A percentile compares a stretch with the other conserved stretches of the same genome.
Conservation (phyloP, 225 moss, liverwort and hornwort genomes). For the Rhytidiadelphus loreus region DNA sequence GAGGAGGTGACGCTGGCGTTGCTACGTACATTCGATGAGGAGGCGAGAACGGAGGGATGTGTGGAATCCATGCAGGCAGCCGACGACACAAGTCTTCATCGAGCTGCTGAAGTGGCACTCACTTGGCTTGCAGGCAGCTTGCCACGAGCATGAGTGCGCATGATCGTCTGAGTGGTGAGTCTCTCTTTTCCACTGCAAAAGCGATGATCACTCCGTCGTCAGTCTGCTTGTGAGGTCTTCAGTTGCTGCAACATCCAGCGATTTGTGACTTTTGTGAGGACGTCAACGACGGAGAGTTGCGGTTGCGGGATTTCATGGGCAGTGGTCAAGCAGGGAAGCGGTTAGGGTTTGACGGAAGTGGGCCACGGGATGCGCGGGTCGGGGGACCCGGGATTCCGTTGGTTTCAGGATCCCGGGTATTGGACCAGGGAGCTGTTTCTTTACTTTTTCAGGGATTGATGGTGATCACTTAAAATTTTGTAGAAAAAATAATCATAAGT, state of each 20-base stretch:
- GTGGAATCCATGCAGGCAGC: background rate
- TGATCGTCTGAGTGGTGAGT: background rate
- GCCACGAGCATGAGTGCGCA: background rate
- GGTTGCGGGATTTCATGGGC: background rate
- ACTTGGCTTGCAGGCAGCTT: constrained; percentile 11
- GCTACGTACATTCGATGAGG: background rate
- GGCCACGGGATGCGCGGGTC: background rate
- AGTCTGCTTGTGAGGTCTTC: background rate
- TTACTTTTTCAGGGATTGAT: background rate
- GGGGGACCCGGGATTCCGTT: background rate
- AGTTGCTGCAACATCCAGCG: background rate
- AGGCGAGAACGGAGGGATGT: background rate
- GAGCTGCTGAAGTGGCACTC: background rate
- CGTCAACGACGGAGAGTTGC: background rate
- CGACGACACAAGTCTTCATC: background rate
- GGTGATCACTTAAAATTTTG: background rate
- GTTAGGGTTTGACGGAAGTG: background rate
- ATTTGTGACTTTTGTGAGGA: background rate
- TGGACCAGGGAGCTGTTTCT: background rate
- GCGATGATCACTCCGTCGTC: background rate
- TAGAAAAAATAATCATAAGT: too few species aligned
- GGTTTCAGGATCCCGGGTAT: background rate
- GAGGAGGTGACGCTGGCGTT: background rate
- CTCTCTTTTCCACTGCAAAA: background rate
- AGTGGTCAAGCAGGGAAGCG: background rate